Percentiles rank a stretch among this genome's conserved stretches.
Evolutionary conservation across 2,329 filamentous ascomycete species (phyloP).

Genomic region (Parasarocladium wereldwijsianum): DNA sequence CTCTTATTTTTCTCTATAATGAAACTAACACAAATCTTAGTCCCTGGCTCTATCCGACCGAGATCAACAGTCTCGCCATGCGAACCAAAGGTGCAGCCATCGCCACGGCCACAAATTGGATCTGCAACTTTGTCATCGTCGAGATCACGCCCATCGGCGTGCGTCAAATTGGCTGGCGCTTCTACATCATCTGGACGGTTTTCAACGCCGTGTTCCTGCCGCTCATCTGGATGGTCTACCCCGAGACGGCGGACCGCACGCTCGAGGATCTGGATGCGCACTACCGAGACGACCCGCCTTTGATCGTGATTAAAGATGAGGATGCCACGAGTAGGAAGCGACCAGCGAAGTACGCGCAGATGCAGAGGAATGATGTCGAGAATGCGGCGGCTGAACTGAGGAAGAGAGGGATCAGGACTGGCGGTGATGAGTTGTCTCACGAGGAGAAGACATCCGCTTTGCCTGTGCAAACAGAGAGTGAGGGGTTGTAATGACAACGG

Average conservation of each 20-base stretch:
- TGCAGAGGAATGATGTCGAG: conserved; percentile 15
- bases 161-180: conserved; percentile 32
- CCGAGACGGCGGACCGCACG: conserved; percentile 23
- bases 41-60: conserved; percentile 26
- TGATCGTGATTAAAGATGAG: conserved; percentile 32
- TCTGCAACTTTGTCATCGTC: conserved; percentile 15
- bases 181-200: conserved; percentile 36
- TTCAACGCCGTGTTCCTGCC: conserved; percentile 31
- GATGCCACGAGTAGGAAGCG: conserved; percentile 28
- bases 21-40: not conserved
- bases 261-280: conserved; percentile 19
- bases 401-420: not conserved
- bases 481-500: no score
- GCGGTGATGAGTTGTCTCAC: not conserved
- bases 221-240: conserved; percentile 32
- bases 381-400: not conserved
- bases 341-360: conserved; percentile 30
- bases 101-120: conserved; percentile 21
- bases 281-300: conserved; percentile 19
- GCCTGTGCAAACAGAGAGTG: no score
- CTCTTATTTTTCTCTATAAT: not conserved
- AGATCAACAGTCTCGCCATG: conserved; percentile 25
- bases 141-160: conserved; percentile 21
- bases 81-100: conserved; percentile 22
- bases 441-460: no score